Base-by-base conservation (phyloP, 495 filamentous ascomycete genomes). In the Talaromyces wortmannii region DNA sequence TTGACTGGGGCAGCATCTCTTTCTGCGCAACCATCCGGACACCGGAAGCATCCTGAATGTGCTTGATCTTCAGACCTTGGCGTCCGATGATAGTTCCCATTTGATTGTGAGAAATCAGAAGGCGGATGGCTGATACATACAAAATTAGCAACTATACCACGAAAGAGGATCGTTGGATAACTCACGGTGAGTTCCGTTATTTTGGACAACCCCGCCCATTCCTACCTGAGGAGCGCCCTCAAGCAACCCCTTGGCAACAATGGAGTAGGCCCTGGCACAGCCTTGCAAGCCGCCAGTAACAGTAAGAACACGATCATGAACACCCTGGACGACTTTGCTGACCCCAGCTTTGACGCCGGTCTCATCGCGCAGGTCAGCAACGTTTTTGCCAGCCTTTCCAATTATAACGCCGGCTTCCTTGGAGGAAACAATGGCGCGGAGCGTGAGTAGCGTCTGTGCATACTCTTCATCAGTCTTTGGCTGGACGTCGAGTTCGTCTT, bases 1-100 rank as follows among this genome's bases (percentile, higher is more conserved):
- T 98, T 11, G 94, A 98, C 69, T 97, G 94, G 29, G 94, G 94
- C 32, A 97, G 85, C 94, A 98, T 97, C 65, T 98, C 94, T 75
- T 98, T 98, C 69, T 97, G 92, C 48, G 94, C 94, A 32, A 97
- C 91, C 94, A 98, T 97, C 61, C 94, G 90, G 55, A 97, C 92
- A 58, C 92, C 91, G 3, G 95, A 97, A 10, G 86, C 85, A 72
- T 98, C 95, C 69, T 98, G 94, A 62, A 98, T 98, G 70, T 96
- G 88, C 81, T 98, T 98, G 78, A 98, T 98, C 78, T 97, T 97
- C 57, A 95, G 79, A 45, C 94, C 94, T 74, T 91, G 87, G 51
- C 91, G 87, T 58, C 94, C 94, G 62, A 98, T 98, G 71, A 98
- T 96, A 59, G 94, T 97, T 52, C 94, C 94, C 94, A 98, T 98